Evolutionary conservation across 1,284 basidiomycete genomes (phyloP).

Genomic region (Heterobasidion irregulare): DNA sequence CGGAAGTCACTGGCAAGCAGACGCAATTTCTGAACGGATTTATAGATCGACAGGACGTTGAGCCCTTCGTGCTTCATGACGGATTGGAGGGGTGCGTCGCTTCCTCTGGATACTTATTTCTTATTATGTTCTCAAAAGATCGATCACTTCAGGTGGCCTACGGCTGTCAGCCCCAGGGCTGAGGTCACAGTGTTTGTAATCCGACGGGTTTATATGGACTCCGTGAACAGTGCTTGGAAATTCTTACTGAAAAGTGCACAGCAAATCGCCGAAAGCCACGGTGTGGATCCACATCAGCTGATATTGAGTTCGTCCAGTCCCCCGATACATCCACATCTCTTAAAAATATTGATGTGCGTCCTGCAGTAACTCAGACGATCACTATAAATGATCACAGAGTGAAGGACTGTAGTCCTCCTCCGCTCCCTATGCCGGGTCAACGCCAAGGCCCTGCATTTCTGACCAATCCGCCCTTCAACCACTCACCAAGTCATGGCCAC

Average conservation of each 20-base stretch:
- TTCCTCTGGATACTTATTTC: background rate
- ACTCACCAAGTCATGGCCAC: background rate
- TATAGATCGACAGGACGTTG: slow-evolving; percentile 15
- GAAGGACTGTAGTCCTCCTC: slow-evolving; percentile 4
- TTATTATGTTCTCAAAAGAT: background rate
- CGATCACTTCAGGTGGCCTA: slow-evolving; percentile 25
- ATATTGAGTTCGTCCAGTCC: slow-evolving; percentile 1
- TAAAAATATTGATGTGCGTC: background rate
- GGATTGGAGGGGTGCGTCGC: slow-evolving; percentile 29
- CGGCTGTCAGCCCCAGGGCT: slow-evolving; percentile 30
- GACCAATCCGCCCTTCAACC: background rate
- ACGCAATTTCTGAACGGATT: slow-evolving; percentile 13
- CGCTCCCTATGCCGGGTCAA: background rate
- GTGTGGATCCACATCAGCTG: slow-evolving; percentile 1
- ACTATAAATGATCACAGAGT: slow-evolving; percentile 6
- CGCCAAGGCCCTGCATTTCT: background rate
- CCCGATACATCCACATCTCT: too few species aligned
- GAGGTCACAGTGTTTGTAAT: background rate
- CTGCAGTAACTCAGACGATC: slow-evolving; percentile 5
- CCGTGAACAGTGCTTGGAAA: slow-evolving; percentile 1
- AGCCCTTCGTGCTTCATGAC: slow-evolving; percentile 20
- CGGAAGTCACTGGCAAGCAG: slow-evolving; percentile 16
- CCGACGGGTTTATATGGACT: slow-evolving; percentile 1
- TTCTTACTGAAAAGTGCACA: slow-evolving; percentile 13
- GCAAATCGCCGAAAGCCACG: background rate